Base-by-base conservation (phyloP, 2,329 filamentous ascomycete species). In the Aspergillus fructus region DNA sequence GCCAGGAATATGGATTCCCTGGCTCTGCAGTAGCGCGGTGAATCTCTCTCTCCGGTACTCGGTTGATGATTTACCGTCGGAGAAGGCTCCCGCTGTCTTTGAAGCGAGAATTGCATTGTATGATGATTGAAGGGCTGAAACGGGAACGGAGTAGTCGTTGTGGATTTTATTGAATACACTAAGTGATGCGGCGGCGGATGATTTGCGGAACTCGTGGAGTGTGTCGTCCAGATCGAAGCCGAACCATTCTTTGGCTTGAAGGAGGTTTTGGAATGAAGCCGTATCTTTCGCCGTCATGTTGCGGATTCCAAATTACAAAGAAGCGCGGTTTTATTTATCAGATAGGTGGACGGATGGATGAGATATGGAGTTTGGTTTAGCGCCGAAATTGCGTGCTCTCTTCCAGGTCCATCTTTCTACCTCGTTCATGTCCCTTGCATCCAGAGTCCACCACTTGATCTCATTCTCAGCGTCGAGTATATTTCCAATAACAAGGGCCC, bases 151-250 rank as follows among this genome's bases (percentile, higher is more conserved):
- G 53, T 43, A 15, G 11, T 55, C 40, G 11, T 56, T 24, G 7
- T 64, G 61, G 13, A 80, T 71, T 5, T 49, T 39, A 1, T 59
- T 51, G 4, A 81, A 71, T 4, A 74, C 70, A 5, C 60, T 40
- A 0, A 59, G 54, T 1, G 71, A 74, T 2, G 79, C 79, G 4
- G 61, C 53, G 1, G 61, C 56, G 1, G 78, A 79, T 11, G 76
- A 75, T 17, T 62, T 68, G 49, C 77, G 76, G 49, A 80, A 81
- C 46, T 78, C 72, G 56, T 81, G 79, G 1, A 82, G 66, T 0
- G 78, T 80, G 60, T 81, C 78, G 55, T 81, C 79, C 5, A 82
- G 73, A 41, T 81, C 79, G 52, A 82, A 81, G 1, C 74, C 77
- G 39, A 79, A 71, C 76, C 78, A 81, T 1, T 52, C 34, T 55